Evolutionary conservation across 805 yeast genomes (phyloP).

Genomic region (Scheffersomyces lignosus): DNA sequence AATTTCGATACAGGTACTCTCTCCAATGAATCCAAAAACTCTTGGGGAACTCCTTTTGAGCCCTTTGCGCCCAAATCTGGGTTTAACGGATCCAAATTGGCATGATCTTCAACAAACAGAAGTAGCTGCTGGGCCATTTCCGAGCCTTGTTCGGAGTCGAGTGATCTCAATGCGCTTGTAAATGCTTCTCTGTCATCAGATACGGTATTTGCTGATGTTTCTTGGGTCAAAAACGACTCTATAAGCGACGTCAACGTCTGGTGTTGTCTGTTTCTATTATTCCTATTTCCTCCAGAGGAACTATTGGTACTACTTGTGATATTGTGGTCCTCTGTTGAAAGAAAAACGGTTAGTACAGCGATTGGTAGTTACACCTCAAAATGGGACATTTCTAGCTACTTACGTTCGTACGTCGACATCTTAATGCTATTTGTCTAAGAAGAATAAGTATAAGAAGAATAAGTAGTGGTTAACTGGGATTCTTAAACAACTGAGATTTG

Average conservation of each 20-base stretch:
- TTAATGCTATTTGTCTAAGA: background rate
- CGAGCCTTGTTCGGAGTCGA: conserved; percentile 33
- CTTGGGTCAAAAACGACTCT: conserved; percentile 31
- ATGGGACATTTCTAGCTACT: conserved; percentile 12
- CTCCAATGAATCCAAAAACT: conserved; percentile 74
- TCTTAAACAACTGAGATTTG: too few species aligned
- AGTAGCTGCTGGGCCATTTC: conserved; percentile 28
- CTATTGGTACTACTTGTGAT: conserved; percentile 28
- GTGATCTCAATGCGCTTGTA: conserved; percentile 28
- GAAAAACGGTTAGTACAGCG: too few species aligned
- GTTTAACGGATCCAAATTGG: conserved; percentile 1
- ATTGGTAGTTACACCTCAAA: conserved; percentile 5
- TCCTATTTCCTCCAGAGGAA: conserved; percentile 1
- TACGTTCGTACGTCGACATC: conserved; percentile 50
- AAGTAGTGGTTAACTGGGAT: too few species aligned
- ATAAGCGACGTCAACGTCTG: conserved; percentile 34
- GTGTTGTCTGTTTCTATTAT: conserved; percentile 21
- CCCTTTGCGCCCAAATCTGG: conserved; percentile 5
- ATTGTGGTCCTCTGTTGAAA: conserved; percentile 38
- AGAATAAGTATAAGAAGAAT: too few species aligned
- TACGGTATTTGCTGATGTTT: conserved; percentile 7
- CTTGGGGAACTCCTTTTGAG: conserved; percentile 60
- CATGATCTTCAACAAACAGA: conserved; percentile 16
- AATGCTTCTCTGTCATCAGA: conserved; percentile 22
- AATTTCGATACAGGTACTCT: conserved; percentile 46